Base-by-base conservation (phyloP, 208 protist genomes). In the Leishmania mexicana region DNA sequence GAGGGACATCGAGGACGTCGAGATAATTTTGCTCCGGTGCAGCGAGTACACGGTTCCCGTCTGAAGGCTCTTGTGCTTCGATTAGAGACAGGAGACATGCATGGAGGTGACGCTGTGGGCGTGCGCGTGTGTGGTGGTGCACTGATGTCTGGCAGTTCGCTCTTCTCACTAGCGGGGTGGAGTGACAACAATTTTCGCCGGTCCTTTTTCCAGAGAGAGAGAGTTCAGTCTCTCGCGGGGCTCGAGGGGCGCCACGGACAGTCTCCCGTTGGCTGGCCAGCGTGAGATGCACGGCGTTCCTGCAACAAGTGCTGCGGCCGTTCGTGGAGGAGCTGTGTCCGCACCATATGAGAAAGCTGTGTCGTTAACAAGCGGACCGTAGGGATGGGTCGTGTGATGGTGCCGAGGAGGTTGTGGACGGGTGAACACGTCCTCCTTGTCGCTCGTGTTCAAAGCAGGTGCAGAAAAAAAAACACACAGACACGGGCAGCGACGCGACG, bases 11-110 rank as follows among this genome's bases (percentile, higher is more conserved):
- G 76, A 87, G 51, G 78, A 85, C 21, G 40, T 68, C 58, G 88
- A 91, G 76, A 83, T 91, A 57, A 64, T 85, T 42, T 45, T 91
- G 1, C 75, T 91, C 38, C 81, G 88, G 2, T 87, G 76, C 31
- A 78, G 72, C 15, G 68, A 60, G 6, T 91, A 85, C 71, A 70
- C 79, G 47, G 77, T 91, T 62, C 88, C 87, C 42, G 19, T 80
- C 28, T 78, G n/a, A 60, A 21, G 13, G 51, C 0, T 19, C 65
- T 47, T 24, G 24, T n/a, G 24, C 57, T 24, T 62, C 8, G 21
- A 8, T n/a, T n/a, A n/a, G 24, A 11, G 57, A 31, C 3, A 24
- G 24, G 57, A 24, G 57, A 11, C 24, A 62, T 62, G 57, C 24
- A 2, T n/a, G 57, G 7, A n/a, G 24, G 57, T 31, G 24, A n/a